Evolutionary conservation across 1,284 basidiomycete genomes (phyloP), one percentile per base, ranked within the genome.

Genomic region (Sanghuangporus weigelae): DNA sequence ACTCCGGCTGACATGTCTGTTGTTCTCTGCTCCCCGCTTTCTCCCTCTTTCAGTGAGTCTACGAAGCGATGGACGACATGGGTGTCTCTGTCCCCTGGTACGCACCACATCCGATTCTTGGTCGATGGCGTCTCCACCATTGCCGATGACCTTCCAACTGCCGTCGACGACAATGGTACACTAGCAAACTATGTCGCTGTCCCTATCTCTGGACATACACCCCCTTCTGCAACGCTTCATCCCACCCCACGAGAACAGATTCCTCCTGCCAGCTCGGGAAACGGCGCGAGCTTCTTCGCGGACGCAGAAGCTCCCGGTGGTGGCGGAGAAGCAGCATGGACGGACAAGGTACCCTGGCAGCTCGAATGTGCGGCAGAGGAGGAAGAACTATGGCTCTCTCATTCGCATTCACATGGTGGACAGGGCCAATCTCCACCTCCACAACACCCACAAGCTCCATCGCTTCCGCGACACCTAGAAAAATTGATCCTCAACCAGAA

Each of bases 61-160:
- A 75, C 76, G 48, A 74, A 75, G 62, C 73, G 72, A 8, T 83
- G 79, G 74, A 76, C 73, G 42, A 75, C 78, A 12, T 80, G 76
- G 63, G 80, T 90, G 48, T 66, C 77, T 16, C 83, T 97, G 2
- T 85, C 88, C 12, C 95, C 96, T 0, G 97, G 96, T 23, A 96
- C 95, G 1, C 96, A 99, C 73, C 92, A 96, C 66, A 84, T 98
- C 73, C 95, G 96, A 68, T 99, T 98, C 79, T 86, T 98, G 68
- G 94, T 99, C 65, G 97, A 99, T 75, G 91, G 93, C 64, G 84
- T 89, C 59, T 95, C 91, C 89, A 86, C 89, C 64, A 79, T 88
- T 12, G 82, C 87, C 5, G 82, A 88, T 63, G 88, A 95, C 68
- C 83, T 97, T 23, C 91, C 95, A 7, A 92, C 93, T 1, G 94